These are phyloP conservation scores for Allium sativum DNA, from an alignment of 106 monocot genomes.

Conservation along the genomic window DNA sequence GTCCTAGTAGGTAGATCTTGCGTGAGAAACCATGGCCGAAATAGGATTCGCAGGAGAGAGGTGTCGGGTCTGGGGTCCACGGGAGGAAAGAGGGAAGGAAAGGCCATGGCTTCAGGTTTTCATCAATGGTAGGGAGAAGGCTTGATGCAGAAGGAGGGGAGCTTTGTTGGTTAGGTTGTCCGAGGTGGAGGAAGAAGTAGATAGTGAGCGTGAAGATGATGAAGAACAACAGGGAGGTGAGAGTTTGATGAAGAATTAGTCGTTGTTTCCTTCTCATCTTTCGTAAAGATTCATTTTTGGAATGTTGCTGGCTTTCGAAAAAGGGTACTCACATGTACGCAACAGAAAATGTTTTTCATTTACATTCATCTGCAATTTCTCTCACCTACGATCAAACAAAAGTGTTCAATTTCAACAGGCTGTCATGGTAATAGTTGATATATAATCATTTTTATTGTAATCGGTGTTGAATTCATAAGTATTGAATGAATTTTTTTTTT, in stretches of 20 bases:
- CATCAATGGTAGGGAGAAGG: background rate
- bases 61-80: constrained; percentile 28
- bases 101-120: constrained; percentile 71
- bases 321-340: too few relatives aligned
- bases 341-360: too few relatives aligned
- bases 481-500: too few relatives aligned
- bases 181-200: constrained; percentile 44
- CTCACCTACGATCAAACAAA: too few relatives aligned
- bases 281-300: background rate
- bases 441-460: too few relatives aligned
- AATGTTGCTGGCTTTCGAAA: too few relatives aligned
- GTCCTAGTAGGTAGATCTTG: constrained; percentile 18
- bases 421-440: too few relatives aligned
- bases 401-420: too few relatives aligned
- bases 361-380: too few relatives aligned
- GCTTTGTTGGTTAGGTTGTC: constrained; percentile 17
- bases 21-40: constrained; percentile 85
- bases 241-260: constrained; percentile 19
- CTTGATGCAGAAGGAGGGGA: constrained; percentile 6
- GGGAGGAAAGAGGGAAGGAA: constrained; percentile 70
- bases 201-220: constrained; percentile 33
- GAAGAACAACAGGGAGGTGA: constrained; percentile 45
- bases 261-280: constrained; percentile 24
- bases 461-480: too few relatives aligned
- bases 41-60: constrained; percentile 76